Evolutionary conservation across 805 yeast species (phyloP), one percentile per base, ranked within the genome.

Genomic region (Teunomyces stri): DNA sequence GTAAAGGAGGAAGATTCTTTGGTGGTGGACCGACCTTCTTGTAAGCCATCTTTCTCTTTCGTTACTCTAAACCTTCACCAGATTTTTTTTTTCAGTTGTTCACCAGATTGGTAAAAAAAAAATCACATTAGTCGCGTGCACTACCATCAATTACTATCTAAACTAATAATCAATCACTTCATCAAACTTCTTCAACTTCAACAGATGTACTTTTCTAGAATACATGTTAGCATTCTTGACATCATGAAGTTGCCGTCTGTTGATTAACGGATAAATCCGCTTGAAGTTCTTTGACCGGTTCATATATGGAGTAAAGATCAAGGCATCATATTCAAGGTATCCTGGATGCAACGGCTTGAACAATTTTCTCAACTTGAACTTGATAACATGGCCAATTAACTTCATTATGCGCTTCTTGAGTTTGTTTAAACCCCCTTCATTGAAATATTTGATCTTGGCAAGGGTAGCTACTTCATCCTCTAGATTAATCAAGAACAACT

Each of bases 1-100:
- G 91, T 51, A 89, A 76, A 16, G 90, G 88, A 21, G 95, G 96
- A 52, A 72, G 62, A 43, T 67, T 61, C 61, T 66, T 69, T 40
- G 68, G 66, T 47, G 70, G 69, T 45, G 70, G 69, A 42, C 68
- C 70, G 43, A 70, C 65, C 58, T 71, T 72, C 59, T 72, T 72
- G 59, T 64, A 70, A 16, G 76, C 73, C 78, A 72, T 72, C 33
- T 39, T 56, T 52, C 11, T 31, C 11, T 25, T n/a, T 21, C 29
- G 40, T 37, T 37, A 36, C 12, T 7, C 16, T 31, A 9, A 13
- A 31, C 5, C 34, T 18, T 38, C 20, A 38, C 13, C 10, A 38
- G 16, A 18, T 13, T 31, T 31, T 31, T 16, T 16, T 36, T 37
- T 37, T 37, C 40, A 37, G 25, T 37, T 22, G 10, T 22, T 21